Conservation (phyloP, 805 yeast species). For the Vanderwaltozyma tropicalis region DNA sequence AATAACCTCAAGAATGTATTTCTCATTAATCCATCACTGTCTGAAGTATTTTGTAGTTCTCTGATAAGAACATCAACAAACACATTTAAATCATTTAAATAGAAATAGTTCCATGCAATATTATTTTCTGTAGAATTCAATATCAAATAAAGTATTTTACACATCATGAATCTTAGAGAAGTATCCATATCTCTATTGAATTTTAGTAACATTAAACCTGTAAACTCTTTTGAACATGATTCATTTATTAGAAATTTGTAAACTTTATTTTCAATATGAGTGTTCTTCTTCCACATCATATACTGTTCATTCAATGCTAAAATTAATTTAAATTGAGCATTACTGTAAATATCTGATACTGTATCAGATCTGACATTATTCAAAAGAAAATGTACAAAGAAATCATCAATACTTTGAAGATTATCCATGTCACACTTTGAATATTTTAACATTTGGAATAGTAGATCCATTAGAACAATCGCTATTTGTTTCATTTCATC, state of each 20-base stretch:
- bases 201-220: conserved; percentile 60
- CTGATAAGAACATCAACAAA: conserved; percentile 74
- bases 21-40: conserved; percentile 45
- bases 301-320: conserved; percentile 80
- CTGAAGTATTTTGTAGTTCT: conserved; percentile 62
- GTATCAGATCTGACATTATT: conserved; percentile 34
- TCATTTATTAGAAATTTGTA: conserved; percentile 39
- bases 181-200: conserved; percentile 67
- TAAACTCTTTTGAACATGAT: conserved; percentile 42
- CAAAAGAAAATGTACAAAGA: conserved; percentile 40
- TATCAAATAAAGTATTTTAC: conserved; percentile 66
- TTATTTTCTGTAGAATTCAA: conserved; percentile 45
- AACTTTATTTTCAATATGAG: conserved; percentile 37
- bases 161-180: conserved; percentile 62
- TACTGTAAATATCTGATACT: conserved; percentile 48
- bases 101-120: conserved; percentile 53
- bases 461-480: conserved; percentile 38
- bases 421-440: conserved; percentile 36
- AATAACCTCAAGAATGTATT: conserved; percentile 68
- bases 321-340: conserved; percentile 58
- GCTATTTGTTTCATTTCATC: conserved; percentile 31
- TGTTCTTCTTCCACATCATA: conserved; percentile 43
- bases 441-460: conserved; percentile 46
- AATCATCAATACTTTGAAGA: conserved; percentile 32
- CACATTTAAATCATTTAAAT: conserved; percentile 76